Evolutionary conservation across 139 green algal species (phyloP).

Genomic region (Pycnococcus provasolii): DNA sequence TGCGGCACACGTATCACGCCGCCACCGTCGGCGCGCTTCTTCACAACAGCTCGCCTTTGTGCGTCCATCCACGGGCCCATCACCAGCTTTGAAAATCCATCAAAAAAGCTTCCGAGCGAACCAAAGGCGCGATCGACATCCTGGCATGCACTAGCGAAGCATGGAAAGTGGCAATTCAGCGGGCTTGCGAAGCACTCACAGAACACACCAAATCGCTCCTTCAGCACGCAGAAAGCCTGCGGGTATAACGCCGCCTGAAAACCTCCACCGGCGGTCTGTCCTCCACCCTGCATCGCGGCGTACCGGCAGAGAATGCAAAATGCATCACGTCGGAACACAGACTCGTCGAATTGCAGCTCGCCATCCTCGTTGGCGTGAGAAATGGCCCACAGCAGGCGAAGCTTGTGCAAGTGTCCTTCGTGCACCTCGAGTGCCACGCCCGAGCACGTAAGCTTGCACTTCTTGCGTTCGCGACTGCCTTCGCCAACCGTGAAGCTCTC

Average conservation of each 20-base stretch:
- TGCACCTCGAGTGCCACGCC: no score
- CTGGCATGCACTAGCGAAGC: neutral
- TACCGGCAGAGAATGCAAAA: conserved; percentile 10
- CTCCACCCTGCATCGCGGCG: conserved; percentile 2
- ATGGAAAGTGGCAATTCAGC: neutral
- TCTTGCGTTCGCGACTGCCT: no score
- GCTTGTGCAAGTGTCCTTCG: no score
- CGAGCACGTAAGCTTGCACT: no score
- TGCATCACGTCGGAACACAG: neutral
- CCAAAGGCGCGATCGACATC: conserved; percentile 6
- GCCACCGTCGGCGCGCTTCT: no score
- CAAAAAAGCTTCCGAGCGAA: neutral
- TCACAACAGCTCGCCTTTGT: no score
- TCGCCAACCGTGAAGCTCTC: no score
- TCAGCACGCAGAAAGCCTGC: conserved; percentile 13
- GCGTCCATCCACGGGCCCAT: neutral
- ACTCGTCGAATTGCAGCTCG: no score
- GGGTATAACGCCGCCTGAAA: conserved; percentile 18
- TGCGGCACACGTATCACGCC: no score
- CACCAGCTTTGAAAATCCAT: neutral
- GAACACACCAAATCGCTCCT: conserved; percentile 3
- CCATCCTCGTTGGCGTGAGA: no score
- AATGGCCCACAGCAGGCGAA: no score
- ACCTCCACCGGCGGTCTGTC: neutral
- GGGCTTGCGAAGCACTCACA: conserved; percentile 3